phyloP scores from a whole-genome alignment of 177 flowering plant genomes.

The Tripterygium wilfordii region DNA sequence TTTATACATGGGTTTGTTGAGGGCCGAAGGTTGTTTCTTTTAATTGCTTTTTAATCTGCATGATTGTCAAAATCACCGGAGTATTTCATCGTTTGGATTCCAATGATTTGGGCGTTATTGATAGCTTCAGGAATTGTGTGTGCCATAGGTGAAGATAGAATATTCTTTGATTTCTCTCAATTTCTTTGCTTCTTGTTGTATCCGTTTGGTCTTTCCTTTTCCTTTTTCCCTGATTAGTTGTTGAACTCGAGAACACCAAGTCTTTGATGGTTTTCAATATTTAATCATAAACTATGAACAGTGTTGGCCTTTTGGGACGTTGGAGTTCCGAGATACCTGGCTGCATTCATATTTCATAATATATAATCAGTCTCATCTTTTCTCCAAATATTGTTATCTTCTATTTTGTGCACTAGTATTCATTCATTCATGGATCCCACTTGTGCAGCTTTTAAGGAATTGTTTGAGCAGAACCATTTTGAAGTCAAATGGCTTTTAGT shows the following conservation, averaged over 20 bases:
- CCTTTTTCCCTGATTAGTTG: too few species aligned
- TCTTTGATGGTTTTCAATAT: conserved; percentile 5
- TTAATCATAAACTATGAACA: background rate
- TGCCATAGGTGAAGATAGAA: too few species aligned
- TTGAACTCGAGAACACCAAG: background rate
- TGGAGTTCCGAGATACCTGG: too few species aligned
- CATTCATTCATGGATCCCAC: too few species aligned
- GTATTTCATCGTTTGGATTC: background rate
- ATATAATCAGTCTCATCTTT: background rate
- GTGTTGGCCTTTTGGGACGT: background rate
- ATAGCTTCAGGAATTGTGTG: too few species aligned
- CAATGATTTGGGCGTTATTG: background rate
- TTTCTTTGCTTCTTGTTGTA: background rate
- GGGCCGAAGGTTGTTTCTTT: conserved; percentile 7
- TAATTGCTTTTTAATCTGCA: conserved; percentile 13
- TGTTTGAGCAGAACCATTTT: background rate
- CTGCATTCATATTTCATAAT: background rate
- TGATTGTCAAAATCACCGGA: conserved; percentile 6
- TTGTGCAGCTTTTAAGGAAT: too few species aligned
- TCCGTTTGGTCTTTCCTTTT: background rate
- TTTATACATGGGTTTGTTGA: background rate
- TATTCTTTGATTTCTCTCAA: background rate
- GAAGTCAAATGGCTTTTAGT: background rate
- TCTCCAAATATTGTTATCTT: background rate
- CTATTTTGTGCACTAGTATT: too few species aligned